Evolutionary conservation across 371 early-diverging fungal species (phyloP).

Genomic region (Mucor irregularis): DNA sequence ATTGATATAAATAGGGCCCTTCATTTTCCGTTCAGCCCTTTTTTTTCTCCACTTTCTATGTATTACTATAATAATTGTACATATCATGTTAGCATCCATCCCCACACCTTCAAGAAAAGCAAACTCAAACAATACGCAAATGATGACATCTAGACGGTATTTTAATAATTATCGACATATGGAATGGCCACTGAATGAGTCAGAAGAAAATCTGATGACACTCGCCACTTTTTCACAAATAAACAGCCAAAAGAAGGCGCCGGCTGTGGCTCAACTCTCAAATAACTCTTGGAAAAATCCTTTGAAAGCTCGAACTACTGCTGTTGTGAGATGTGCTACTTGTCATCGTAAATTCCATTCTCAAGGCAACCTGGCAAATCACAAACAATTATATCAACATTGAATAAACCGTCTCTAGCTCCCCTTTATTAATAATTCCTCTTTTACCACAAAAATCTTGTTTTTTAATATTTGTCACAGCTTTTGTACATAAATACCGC

Average conservation of each 20-base stretch:
- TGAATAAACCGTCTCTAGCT: constrained; percentile 6
- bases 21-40: not conserved
- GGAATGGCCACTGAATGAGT: constrained; percentile 27
- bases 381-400: constrained; percentile 45
- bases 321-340: constrained; percentile 29
- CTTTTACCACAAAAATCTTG: not conserved
- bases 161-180: not conserved
- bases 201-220: constrained; percentile 23
- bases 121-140: no score
- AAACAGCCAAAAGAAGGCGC: no score
- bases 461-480: not conserved
- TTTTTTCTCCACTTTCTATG: not conserved
- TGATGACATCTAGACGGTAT: not conserved
- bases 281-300: no score
- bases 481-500: no score
- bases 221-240: constrained; percentile 14
- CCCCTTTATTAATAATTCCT: not conserved
- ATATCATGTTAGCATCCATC: constrained; percentile 7
- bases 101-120: not conserved
- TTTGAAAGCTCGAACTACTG: not conserved
- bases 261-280: no score
- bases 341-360: constrained; percentile 47
- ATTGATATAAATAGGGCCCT: constrained; percentile 10
- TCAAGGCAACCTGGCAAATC: constrained; percentile 37
- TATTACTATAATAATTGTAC: not conserved